Conservation (phyloP, 169 alveolate genomes). For the Theileria equi region DNA sequence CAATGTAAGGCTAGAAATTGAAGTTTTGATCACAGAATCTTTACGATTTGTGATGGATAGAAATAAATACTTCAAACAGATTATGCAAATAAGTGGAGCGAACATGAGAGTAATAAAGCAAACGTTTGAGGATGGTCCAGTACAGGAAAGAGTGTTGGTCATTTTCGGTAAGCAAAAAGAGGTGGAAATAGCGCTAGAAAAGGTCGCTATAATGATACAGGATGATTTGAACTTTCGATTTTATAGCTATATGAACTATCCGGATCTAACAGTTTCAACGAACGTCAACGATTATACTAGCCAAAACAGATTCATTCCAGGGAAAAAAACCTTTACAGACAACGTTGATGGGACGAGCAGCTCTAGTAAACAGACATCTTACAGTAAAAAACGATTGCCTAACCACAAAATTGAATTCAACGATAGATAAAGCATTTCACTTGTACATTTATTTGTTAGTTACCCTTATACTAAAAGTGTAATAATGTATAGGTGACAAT, state of each 20-base stretch:
- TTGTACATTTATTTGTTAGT: too few relatives aligned
- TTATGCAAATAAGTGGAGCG: slow-evolving; percentile 40
- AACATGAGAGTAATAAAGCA: slow-evolving; percentile 43
- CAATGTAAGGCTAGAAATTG: slow-evolving; percentile 35
- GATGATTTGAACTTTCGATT: slow-evolving; percentile 15
- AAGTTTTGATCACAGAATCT: slow-evolving; percentile 26
- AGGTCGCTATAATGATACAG: slow-evolving; percentile 36
- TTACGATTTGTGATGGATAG: slow-evolving; percentile 38
- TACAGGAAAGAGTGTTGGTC: slow-evolving; percentile 45
- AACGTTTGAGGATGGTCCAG: slow-evolving; percentile 39
- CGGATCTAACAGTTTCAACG: slow-evolving; percentile 33
- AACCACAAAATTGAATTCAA: too few relatives aligned
- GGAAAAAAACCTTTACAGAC: too few relatives aligned
- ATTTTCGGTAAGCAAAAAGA: slow-evolving; percentile 29
- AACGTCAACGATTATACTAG: slow-evolving; percentile 16
- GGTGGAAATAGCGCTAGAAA: slow-evolving; percentile 30
- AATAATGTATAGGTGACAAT: slow-evolving; percentile 35
- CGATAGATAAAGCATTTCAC: too few relatives aligned
- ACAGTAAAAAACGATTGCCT: too few relatives aligned
- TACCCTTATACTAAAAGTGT: slow-evolving; percentile 20
- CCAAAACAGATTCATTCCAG: neutral
- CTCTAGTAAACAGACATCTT: neutral
- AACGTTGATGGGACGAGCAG: neutral
- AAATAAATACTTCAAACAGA: slow-evolving; percentile 36
- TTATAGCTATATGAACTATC: slow-evolving; percentile 42